These are phyloP conservation scores for Afroboletus lepidellus DNA, from an alignment of 1,284 basidiomycete genomes.

Conservation along the genomic window DNA sequence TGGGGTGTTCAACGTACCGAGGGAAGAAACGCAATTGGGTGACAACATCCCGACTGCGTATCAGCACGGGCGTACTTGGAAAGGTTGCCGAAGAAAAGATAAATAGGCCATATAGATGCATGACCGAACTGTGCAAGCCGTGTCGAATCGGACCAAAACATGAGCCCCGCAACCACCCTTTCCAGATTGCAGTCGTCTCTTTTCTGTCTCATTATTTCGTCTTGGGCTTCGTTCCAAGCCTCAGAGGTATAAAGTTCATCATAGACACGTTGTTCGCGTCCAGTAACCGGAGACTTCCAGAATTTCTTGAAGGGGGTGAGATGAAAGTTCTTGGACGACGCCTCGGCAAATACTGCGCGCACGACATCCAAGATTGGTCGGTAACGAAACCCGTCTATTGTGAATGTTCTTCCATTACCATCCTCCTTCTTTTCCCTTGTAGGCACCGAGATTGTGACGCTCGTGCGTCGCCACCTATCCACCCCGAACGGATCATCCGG, in stretches of 20 bases:
- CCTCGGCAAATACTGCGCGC: not conserved
- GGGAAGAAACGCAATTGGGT: not conserved
- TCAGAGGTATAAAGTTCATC: slow-evolving; percentile 13
- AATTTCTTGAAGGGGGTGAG: not conserved
- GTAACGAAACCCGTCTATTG: not conserved
- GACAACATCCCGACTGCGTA: not conserved
- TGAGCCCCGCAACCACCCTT: not conserved
- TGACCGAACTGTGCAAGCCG: slow-evolving; percentile 37
- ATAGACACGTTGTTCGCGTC: not conserved
- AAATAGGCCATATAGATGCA: slow-evolving; percentile 37
- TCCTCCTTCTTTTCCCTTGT: not conserved
- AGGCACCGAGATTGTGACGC: not conserved
- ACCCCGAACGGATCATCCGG: not conserved
- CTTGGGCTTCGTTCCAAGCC: slow-evolving; percentile 16
- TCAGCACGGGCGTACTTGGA: not conserved
- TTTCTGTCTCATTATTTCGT: not conserved
- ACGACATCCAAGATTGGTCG: not conserved
- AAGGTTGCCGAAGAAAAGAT: not conserved
- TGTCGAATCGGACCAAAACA: slow-evolving; percentile 38
- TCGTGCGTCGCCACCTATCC: not conserved
- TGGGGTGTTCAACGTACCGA: not conserved
- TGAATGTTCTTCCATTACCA: not conserved
- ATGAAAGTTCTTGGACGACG: not conserved
- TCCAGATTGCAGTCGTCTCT: not conserved
- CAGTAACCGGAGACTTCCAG: not conserved